Evolutionary conservation across 1,139 yeast genomes (phyloP).

Genomic region (Pichia sp.): DNA sequence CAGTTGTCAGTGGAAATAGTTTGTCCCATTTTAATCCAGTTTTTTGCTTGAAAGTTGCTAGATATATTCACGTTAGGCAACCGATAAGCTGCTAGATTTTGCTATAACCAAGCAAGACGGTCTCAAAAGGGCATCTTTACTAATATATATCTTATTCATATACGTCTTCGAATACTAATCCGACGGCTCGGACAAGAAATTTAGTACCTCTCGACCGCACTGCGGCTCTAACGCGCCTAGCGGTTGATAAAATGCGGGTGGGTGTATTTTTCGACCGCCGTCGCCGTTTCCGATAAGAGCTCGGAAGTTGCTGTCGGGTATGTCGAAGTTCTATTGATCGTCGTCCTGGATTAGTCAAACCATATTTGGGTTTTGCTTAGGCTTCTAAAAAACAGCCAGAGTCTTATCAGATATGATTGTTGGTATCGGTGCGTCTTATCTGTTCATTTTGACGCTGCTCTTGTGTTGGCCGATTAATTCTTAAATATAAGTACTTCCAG

Average conservation of each 20-base stretch:
- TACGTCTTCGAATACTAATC: no score
- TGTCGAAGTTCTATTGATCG: neutral
- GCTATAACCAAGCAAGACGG: no score
- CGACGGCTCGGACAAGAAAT: neutral
- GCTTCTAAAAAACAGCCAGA: neutral
- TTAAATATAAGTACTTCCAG: neutral
- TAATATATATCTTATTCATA: no score
- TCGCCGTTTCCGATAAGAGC: neutral
- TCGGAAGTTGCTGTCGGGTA: neutral
- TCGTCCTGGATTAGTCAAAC: neutral
- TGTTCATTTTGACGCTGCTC: neutral
- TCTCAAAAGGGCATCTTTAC: no score
- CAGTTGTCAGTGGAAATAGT: slow-evolving; percentile 21
- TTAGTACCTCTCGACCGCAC: neutral
- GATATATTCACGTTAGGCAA: neutral
- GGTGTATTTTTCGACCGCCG: neutral
- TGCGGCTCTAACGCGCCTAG: neutral
- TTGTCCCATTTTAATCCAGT: slow-evolving; percentile 24
- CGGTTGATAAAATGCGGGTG: neutral
- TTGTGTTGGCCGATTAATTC: neutral
- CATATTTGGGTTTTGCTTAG: neutral
- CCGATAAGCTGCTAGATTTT: no score
- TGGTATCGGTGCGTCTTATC: neutral
- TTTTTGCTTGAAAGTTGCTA: neutral
- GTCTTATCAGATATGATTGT: neutral